Evolutionary conservation across 495 filamentous ascomycete genomes (phyloP), one percentile per base, ranked within the genome.

Genomic region (Penicillium manginii): DNA sequence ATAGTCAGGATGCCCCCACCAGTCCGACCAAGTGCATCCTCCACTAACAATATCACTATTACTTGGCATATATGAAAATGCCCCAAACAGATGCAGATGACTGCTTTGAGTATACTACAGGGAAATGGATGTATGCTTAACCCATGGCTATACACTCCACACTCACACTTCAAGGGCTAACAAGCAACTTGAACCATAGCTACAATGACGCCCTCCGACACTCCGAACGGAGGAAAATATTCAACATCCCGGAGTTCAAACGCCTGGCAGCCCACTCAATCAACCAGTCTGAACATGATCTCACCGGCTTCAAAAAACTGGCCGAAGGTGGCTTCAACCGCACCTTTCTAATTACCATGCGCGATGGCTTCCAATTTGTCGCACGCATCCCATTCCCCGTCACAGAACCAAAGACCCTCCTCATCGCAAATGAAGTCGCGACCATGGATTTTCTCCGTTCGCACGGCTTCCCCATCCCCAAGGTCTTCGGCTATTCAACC

Each of bases 311-410:
- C 55, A 23, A 55, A 12, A 75, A 73, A 50, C 65, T 75, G 47
- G 65, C 67, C 9, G 71, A 73, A 52, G 71, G 71, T 11, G 73
- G 69, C 5, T 71, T 69, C 56, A 75, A 73, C 32, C 58, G 69
- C 9, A 62, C 37, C 17, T 73, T 72, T 26, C 17, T 57, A 17
- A 48, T 70, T 18, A 61, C 63, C 12, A 64, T 73, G 56, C 23
- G 51, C 18, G 52, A 72, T 52, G 62, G 64, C n/a, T 54, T 58
- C 10, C 55, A 57, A 42, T 42, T 72, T 18, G 59, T 75, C 35
- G 71, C 67, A 1, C 50, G 61, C 15, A 37, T 62, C 32, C 59
- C 54, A 26, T 62, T 57, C 29, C 59, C 50, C 8, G 23, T 45
- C 26, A 51, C 50, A 18, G 50, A 54, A 26, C 59, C 51, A 45